These are phyloP conservation scores for Capronia epimyces DNA, from an alignment of 2,329 filamentous ascomycete genomes.

Conservation along the genomic window DNA sequence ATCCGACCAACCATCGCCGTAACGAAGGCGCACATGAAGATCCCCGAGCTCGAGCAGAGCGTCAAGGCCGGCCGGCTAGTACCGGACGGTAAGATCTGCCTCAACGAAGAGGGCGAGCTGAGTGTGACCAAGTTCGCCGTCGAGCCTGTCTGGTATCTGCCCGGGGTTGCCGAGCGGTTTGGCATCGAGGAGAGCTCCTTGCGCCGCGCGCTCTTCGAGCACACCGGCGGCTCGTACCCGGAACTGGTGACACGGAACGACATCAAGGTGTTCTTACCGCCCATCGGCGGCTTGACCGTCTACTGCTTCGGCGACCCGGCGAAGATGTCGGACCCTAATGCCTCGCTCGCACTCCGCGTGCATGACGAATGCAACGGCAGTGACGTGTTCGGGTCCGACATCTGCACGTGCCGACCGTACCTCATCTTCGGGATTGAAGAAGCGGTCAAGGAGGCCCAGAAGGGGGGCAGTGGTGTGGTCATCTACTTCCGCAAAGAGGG, in stretches of 20 bases:
- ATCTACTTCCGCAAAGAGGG: conserved; percentile 99
- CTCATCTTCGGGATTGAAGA: conserved; percentile 96
- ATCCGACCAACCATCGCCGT: conserved; percentile 87
- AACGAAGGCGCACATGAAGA: conserved; percentile 88
- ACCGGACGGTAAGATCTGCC: conserved; percentile 80
- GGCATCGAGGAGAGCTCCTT: conserved; percentile 88
- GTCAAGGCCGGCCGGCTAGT: conserved; percentile 70
- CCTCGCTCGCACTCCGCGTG: conserved; percentile 74
- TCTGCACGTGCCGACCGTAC: conserved; percentile 89
- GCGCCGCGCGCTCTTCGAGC: conserved; percentile 82
- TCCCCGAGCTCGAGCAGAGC: conserved; percentile 89
- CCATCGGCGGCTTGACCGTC: conserved; percentile 90
- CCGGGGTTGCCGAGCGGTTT: conserved; percentile 85
- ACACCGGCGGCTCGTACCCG: conserved; percentile 92
- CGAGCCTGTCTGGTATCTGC: conserved; percentile 86
- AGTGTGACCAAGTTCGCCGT: conserved; percentile 95
- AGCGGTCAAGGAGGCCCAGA: conserved; percentile 93
- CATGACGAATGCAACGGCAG: conserved; percentile 91
- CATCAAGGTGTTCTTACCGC: conserved; percentile 91
- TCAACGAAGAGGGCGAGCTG: conserved; percentile 80
- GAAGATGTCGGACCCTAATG: conserved; percentile 83
- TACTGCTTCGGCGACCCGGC: conserved; percentile 95
- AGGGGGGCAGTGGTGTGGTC: conserved; percentile 86
- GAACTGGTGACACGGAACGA: conserved; percentile 92
- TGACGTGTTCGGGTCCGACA: conserved; percentile 96